Evolutionary conservation across 257 asterid genomes (phyloP).

Genomic region (Penstemon davidsonii): DNA sequence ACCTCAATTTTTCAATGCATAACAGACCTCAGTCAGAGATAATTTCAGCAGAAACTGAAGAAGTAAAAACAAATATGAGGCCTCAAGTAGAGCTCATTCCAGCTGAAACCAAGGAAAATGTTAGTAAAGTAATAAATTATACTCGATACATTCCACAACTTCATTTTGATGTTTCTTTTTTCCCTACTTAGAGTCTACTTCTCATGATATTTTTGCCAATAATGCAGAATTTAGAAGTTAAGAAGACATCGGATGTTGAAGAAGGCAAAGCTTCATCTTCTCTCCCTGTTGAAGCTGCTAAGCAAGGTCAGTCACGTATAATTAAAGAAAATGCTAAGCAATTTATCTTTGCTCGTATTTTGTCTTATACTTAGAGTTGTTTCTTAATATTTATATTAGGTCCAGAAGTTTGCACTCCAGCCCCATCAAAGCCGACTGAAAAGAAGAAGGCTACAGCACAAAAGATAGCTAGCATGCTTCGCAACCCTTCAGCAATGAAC

Average conservation of each 20-base stretch:
- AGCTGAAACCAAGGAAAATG: constrained; percentile 34
- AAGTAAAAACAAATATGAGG: constrained; percentile 24
- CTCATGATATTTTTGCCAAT: constrained; percentile 21
- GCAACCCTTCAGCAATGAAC: constrained; percentile 65
- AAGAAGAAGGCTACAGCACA: constrained; percentile 54
- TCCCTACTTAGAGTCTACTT: background rate
- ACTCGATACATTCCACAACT: no score
- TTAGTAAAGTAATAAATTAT: background rate
- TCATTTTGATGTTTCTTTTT: no score
- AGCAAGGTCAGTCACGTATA: constrained; percentile 37
- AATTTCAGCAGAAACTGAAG: constrained; percentile 30
- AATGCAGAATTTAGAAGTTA: constrained; percentile 27
- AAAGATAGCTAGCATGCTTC: constrained; percentile 61
- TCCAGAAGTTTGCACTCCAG: constrained; percentile 67
- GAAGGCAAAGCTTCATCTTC: constrained; percentile 26
- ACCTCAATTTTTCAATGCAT: background rate
- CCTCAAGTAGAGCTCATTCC: constrained; percentile 28
- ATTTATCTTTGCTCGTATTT: background rate
- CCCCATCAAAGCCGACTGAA: constrained; percentile 40
- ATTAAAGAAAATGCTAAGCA: background rate
- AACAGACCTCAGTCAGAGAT: constrained; percentile 28
- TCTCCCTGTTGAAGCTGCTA: constrained; percentile 26
- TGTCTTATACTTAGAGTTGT: constrained; percentile 10
- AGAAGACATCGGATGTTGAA: constrained; percentile 33
- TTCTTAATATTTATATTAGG: background rate